Conservation (phyloP, 2,329 filamentous ascomycete species). For the Xenoacremonium recifei region DNA sequence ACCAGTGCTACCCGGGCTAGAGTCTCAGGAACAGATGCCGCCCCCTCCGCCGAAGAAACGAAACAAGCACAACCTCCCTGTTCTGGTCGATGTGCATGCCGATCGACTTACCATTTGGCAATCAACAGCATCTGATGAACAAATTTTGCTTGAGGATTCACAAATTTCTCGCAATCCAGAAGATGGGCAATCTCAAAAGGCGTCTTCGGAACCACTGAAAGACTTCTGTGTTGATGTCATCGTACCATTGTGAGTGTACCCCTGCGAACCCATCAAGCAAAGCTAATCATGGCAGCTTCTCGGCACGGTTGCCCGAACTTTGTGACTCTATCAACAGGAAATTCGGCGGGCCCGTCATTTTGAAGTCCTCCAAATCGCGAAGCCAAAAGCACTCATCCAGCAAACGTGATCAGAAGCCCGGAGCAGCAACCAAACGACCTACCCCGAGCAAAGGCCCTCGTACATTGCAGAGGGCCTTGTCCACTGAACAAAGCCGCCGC, state of each 20-base stretch:
- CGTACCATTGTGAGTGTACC: slow-evolving; percentile 66
- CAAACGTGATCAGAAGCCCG: slow-evolving; percentile 49
- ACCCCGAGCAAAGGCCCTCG: slow-evolving; percentile 40
- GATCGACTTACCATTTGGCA: slow-evolving; percentile 85
- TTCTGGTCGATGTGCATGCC: slow-evolving; percentile 69
- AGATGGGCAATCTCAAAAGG: slow-evolving; percentile 36
- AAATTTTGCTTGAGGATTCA: slow-evolving; percentile 48
- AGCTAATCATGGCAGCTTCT: slow-evolving; percentile 57
- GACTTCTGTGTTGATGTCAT: slow-evolving; percentile 82
- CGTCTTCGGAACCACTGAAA: slow-evolving; percentile 61
- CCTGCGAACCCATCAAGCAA: too few species aligned
- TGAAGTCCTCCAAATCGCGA: slow-evolving; percentile 53
- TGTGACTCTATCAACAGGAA: slow-evolving; percentile 72
- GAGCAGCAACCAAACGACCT: slow-evolving; percentile 50
- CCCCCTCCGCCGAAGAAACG: slow-evolving; percentile 48
- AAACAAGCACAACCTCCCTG: slow-evolving; percentile 61
- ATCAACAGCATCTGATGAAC: slow-evolving; percentile 64
- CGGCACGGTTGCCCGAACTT: slow-evolving; percentile 69
- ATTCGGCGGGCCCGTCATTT: slow-evolving; percentile 67
- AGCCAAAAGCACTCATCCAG: slow-evolving; percentile 40
- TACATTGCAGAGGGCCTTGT: slow-evolving; percentile 62
- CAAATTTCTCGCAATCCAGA: slow-evolving; percentile 34
- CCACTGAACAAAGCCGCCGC: slow-evolving; percentile 53
- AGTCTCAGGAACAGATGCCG: slow-evolving; percentile 28
- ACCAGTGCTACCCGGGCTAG: slow-evolving; percentile 42